A percentile compares a stretch with the other conserved stretches of the same genome.
Conservation (phyloP, 169 alveolate genomes). For the Eimeria praecox region DNA sequence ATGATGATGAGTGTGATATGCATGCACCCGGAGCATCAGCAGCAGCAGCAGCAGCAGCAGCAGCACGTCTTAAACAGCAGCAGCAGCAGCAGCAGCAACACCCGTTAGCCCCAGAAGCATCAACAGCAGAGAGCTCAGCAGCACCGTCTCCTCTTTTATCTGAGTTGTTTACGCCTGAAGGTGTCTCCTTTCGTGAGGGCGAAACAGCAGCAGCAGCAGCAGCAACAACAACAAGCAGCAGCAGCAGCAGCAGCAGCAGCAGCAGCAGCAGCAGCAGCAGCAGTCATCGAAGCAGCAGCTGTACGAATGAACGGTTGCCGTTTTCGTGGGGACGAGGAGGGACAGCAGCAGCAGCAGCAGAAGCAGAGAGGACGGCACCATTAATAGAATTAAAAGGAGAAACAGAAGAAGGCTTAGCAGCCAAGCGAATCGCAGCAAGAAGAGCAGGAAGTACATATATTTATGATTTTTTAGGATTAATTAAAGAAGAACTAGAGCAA, state of each 20-base stretch:
- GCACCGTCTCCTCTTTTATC: constrained; percentile 57
- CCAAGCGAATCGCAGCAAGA: constrained; percentile 78
- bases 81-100: constrained; percentile 43
- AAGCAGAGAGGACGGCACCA: constrained; percentile 63
- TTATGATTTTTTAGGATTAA: constrained; percentile 85
- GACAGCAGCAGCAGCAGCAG: constrained; percentile 61
- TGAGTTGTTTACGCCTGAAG: constrained; percentile 33
- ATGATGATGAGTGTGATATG: constrained; percentile 51
- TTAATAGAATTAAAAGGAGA: background rate
- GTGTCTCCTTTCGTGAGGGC: background rate
- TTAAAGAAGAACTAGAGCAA: constrained; percentile 84
- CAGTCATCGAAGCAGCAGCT: constrained; percentile 43
- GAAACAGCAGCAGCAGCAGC: constrained; percentile 29
- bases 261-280: background rate
- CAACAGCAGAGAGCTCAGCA: constrained; percentile 51
- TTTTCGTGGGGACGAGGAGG: constrained; percentile 10
- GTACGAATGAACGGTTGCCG: background rate
- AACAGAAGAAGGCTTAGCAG: constrained; percentile 13
- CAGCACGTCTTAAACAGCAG: constrained; percentile 28
- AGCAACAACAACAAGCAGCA: too few relatives aligned
- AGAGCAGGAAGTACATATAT: constrained; percentile 84
- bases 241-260: constrained; percentile 25
- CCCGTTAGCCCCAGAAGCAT: background rate
- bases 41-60: constrained; percentile 39
- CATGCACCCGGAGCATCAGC: constrained; percentile 21